A percentile compares a stretch with the other conserved stretches of the same genome.
Evolutionary conservation across 306 rosid genomes (phyloP).

Genomic region (Lagenaria siceraria): DNA sequence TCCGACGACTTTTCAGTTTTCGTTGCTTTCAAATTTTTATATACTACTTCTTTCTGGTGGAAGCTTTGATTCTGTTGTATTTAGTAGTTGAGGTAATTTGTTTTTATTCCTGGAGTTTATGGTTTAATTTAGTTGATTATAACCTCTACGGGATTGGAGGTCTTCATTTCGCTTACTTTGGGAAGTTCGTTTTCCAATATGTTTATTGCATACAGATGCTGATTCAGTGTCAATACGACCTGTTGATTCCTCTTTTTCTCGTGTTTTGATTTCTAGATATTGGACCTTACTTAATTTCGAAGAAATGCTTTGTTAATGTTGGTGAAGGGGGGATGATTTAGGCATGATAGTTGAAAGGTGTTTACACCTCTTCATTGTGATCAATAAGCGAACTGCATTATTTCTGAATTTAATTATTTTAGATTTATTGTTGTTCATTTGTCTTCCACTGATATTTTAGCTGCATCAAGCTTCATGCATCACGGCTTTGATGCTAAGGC

Average conservation of each 20-base stretch:
- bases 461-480: background rate
- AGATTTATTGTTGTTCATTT: background rate
- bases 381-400: background rate
- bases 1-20: background rate
- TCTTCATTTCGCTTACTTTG: background rate
- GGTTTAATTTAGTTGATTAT: background rate
- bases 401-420: background rate
- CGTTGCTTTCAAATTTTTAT: background rate
- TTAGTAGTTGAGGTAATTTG: background rate
- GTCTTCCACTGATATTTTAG: background rate
- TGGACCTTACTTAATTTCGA: background rate
- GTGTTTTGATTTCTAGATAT: background rate
- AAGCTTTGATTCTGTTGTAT: background rate
- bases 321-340: background rate
- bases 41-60: background rate
- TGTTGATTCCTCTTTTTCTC: background rate
- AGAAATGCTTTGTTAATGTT: background rate
- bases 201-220: background rate
- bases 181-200: background rate
- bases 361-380: background rate
- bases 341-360: background rate
- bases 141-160: background rate
- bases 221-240: background rate
- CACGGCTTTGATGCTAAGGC: background rate
- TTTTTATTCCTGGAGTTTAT: background rate